Base-by-base conservation (phyloP, 2,329 filamentous ascomycete genomes). In the Talaromyces verruculosus region DNA sequence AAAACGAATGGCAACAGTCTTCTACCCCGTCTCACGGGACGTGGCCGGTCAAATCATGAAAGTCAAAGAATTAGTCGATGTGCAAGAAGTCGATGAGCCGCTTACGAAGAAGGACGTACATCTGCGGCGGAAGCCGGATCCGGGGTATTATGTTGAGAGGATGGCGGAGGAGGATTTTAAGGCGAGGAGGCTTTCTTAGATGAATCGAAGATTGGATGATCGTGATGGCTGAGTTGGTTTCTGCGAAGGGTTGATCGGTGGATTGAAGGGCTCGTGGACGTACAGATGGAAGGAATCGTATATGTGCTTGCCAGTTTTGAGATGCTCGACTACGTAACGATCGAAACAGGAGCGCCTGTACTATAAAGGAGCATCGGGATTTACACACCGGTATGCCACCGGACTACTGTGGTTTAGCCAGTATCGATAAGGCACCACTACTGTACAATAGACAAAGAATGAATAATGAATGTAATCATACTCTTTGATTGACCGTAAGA, bases 11-110 rank as follows among this genome's bases (percentile, higher is more conserved):
- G 89, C 89, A 74, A 94, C 91, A 63, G 93, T 97, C 73, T 97
- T 96, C 84, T 90, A 96, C 79, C 91, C 91, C 43, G 92, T 96
- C 68, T 86, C 86, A 68, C 87, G 89, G 49, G 88, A 92, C 71
- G 88, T 92, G 68, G 93, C 93, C 10, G 93, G 93, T 76, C 92
- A 96, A 83, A 92, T 97, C 74, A 90, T 97, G 84, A 90, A 90
- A 79, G 92, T 97, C 72, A 97, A 97, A 83, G 93, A 97, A 81
- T 83, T 97, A 69, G 91, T 97, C 1, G 61, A 55, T 2, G 67
- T 68, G 28, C 55, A 68, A 17, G 67, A 68, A 41, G 67, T 68
- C 17, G 61, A 66, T 39, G 35, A 57, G n/a, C 61, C 67, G 8
- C 61, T 66, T 35, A 89, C 84, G 7, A 86, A 87, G 75, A 79